Percentiles rank a stretch among this genome's conserved stretches.
Conservation (phyloP, 1,284 basidiomycete species). For the Pterulicium gracile region DNA sequence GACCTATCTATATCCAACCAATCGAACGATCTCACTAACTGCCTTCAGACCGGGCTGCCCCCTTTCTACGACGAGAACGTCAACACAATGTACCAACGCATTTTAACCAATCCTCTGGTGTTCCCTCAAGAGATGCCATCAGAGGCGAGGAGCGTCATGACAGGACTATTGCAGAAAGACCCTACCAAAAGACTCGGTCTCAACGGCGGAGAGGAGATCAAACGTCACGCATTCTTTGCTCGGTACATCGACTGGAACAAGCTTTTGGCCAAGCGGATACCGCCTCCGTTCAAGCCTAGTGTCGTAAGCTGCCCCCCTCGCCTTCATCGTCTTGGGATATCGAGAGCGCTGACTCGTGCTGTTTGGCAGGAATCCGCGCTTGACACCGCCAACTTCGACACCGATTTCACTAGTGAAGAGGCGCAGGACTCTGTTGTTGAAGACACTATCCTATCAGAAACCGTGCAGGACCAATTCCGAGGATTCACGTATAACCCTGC, state of each 20-base stretch:
- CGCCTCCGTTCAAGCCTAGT: conserved; percentile 96
- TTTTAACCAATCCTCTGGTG: conserved; percentile 86
- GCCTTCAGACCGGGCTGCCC: conserved; percentile 76
- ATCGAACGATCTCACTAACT: background rate
- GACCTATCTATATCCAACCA: conserved; percentile 13
- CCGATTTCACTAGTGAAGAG: conserved; percentile 89
- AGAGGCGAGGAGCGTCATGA: conserved; percentile 87
- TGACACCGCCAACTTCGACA: conserved; percentile 87
- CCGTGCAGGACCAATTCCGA: conserved; percentile 90
- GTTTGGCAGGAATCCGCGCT: conserved; percentile 60
- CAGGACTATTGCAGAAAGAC: conserved; percentile 82
- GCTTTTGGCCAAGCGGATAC: conserved; percentile 89
- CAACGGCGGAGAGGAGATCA: conserved; percentile 95
- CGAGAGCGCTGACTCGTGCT: background rate
- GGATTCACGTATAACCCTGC: conserved; percentile 80
- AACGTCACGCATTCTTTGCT: conserved; percentile 91
- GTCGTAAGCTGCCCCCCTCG: conserved; percentile 48
- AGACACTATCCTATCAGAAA: conserved; percentile 74
- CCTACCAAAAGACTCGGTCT: conserved; percentile 79
- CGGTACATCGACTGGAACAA: conserved; percentile 88
- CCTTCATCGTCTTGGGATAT: background rate
- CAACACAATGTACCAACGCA: conserved; percentile 97
- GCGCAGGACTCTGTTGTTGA: conserved; percentile 92
- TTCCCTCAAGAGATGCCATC: conserved; percentile 87
- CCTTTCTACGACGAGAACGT: conserved; percentile 99